Conservation (phyloP, 176 grass and related monocot species). For the Musa beccarii region DNA sequence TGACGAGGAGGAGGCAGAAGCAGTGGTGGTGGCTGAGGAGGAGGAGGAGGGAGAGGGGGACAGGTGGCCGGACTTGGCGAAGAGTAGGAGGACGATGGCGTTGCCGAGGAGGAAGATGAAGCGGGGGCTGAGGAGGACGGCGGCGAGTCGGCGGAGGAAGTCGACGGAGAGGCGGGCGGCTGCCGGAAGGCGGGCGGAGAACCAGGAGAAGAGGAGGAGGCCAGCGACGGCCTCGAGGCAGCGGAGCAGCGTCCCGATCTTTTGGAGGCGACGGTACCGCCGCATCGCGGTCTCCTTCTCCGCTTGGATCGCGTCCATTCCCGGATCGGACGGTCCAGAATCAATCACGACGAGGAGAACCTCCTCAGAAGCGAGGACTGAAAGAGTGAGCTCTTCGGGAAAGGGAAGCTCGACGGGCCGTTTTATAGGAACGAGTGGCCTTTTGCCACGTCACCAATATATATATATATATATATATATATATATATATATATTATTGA, state of each 20-base stretch:
- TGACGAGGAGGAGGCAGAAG: neutral
- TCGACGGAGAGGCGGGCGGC: conserved; percentile 27
- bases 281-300: conserved; percentile 18
- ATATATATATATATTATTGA: too few relatives aligned
- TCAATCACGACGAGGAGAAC: neutral
- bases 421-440: too few relatives aligned
- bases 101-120: conserved; percentile 74
- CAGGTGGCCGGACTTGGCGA: conserved; percentile 44
- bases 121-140: conserved; percentile 49
- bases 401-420: neutral
- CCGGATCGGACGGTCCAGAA: neutral
- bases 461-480: too few relatives aligned
- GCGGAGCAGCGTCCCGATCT: conserved; percentile 38
- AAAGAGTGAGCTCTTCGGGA: too few relatives aligned
- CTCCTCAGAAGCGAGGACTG: too few relatives aligned
- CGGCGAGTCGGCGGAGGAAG: conserved; percentile 27
- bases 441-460: too few relatives aligned
- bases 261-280: conserved; percentile 15
- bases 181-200: conserved; percentile 33
- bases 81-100: conserved; percentile 77
- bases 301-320: conserved; percentile 6
- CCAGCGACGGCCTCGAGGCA: conserved; percentile 46
- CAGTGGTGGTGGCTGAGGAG: neutral
- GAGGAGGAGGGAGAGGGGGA: neutral
- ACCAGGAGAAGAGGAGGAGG: conserved; percentile 45